Conservation (phyloP, 768 basidiomycete species). For the Suillus cothurnatus region DNA sequence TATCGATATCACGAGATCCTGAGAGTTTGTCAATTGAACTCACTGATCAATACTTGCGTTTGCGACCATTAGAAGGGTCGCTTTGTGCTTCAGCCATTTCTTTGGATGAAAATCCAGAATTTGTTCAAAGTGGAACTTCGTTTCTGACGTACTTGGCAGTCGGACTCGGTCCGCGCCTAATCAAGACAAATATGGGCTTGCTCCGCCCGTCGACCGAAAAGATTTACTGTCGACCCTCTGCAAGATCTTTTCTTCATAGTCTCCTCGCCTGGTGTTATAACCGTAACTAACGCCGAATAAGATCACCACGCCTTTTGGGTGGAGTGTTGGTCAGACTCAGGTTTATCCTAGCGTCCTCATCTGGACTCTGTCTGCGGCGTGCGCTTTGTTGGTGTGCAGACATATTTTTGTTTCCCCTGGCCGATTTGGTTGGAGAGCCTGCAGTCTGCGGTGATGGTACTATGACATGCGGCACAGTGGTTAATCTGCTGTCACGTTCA, state of each 20-base stretch:
- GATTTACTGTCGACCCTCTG: not conserved
- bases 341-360: not conserved
- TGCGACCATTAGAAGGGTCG: too few species aligned
- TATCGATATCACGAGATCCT: too few species aligned
- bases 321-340: not conserved
- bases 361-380: not conserved
- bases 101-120: too few species aligned
- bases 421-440: not conserved
- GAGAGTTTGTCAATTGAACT: too few species aligned
- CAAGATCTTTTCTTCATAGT: not conserved
- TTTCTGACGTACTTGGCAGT: too few species aligned
- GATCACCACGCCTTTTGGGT: not conserved
- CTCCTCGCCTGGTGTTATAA: not conserved
- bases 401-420: not conserved
- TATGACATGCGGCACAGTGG: too few species aligned
- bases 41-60: too few species aligned
- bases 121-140: too few species aligned
- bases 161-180: too few species aligned
- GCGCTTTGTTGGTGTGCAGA: constrained; percentile 1
- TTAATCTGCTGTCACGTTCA: not conserved
- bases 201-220: not conserved
- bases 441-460: not conserved
- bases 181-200: too few species aligned
- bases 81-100: too few species aligned
- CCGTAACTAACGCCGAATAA: not conserved